phyloP scores from a whole-genome alignment of 805 yeast genomes.

The Sugiyamaella lignohabitans region DNA sequence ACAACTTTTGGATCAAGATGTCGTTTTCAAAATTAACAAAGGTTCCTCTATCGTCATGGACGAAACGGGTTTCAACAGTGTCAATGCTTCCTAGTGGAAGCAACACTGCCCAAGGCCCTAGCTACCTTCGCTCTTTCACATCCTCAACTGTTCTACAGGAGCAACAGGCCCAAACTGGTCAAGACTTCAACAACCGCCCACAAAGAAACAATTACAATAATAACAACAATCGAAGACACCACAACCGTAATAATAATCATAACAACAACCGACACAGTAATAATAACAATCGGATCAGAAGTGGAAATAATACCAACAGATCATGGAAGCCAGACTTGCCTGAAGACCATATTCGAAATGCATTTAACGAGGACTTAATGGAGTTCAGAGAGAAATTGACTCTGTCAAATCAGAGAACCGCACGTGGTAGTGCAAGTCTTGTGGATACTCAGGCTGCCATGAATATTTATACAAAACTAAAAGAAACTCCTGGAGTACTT shows the following conservation, averaged over 20 bases:
- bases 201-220: not conserved
- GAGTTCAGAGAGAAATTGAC: conserved; percentile 17
- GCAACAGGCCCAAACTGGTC: not conserved
- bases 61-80: not conserved
- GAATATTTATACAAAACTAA: conserved; percentile 17
- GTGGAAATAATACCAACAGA: not conserved
- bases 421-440: conserved; percentile 9
- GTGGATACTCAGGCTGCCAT: conserved; percentile 19
- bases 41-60: not conserved
- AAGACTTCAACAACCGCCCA: not conserved
- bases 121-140: not conserved
- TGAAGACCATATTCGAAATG: conserved; percentile 2
- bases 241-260: not conserved
- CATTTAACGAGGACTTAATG: conserved; percentile 10
- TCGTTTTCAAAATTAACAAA: conserved; percentile 2
- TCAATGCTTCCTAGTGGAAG: not conserved
- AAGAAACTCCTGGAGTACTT: conserved; percentile 11
- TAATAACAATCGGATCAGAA: not conserved
- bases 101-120: not conserved
- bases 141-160: not conserved
- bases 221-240: not conserved
- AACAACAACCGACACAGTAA: not conserved
- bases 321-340: no score
- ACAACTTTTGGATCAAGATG: no score
- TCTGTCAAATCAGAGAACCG: conserved; percentile 17